Conservation (phyloP, 2,329 filamentous ascomycete genomes). For the Drechmeria coniospora region DNA sequence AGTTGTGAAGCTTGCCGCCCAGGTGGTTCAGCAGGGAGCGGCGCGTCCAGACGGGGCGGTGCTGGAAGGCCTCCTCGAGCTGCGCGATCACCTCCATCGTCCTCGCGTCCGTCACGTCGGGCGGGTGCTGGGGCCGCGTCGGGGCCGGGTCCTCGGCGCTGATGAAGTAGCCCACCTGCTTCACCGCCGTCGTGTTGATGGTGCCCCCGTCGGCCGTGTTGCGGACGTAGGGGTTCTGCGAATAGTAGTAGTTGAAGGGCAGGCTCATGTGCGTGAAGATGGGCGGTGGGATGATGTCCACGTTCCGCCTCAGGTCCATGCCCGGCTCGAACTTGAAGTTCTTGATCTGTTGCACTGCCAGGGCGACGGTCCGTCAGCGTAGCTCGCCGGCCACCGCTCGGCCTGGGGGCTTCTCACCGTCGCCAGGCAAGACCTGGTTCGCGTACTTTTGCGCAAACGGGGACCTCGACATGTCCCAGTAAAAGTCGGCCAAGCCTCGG, state of each 20-base stretch:
- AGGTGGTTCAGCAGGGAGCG: slow-evolving; percentile 66
- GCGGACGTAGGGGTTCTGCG: slow-evolving; percentile 68
- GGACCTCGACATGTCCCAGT: slow-evolving; percentile 56
- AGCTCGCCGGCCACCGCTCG: too few species aligned
- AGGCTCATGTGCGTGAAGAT: slow-evolving; percentile 60
- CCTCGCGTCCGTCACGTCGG: slow-evolving; percentile 41
- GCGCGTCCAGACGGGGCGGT: slow-evolving; percentile 75
- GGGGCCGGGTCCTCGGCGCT: slow-evolving; percentile 46
- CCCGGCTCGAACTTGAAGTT: slow-evolving; percentile 52
- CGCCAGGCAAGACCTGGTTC: slow-evolving; percentile 54
- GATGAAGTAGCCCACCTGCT: slow-evolving; percentile 43
- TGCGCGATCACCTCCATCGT: slow-evolving; percentile 49
- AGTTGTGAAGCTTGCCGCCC: slow-evolving; percentile 30
- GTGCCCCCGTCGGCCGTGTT: slow-evolving; percentile 40
- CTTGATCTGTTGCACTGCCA: slow-evolving; percentile 32
- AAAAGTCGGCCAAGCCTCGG: slow-evolving; percentile 75
- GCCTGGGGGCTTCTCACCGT: slow-evolving; percentile 40
- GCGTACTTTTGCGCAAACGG: slow-evolving; percentile 57
- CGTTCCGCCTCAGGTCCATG: slow-evolving; percentile 40
- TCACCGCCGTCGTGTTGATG: slow-evolving; percentile 44
- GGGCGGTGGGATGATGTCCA: slow-evolving; percentile 66
- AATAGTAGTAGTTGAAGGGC: slow-evolving; percentile 67
- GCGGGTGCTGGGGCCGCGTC: slow-evolving; percentile 42
- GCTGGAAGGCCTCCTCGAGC: slow-evolving; percentile 49
- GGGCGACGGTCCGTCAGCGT: background rate